Percentiles rank a stretch among this genome's conserved stretches.
phyloP scores from a whole-genome alignment of 176 grass and related monocot species.

The Lolium multiflorum region DNA sequence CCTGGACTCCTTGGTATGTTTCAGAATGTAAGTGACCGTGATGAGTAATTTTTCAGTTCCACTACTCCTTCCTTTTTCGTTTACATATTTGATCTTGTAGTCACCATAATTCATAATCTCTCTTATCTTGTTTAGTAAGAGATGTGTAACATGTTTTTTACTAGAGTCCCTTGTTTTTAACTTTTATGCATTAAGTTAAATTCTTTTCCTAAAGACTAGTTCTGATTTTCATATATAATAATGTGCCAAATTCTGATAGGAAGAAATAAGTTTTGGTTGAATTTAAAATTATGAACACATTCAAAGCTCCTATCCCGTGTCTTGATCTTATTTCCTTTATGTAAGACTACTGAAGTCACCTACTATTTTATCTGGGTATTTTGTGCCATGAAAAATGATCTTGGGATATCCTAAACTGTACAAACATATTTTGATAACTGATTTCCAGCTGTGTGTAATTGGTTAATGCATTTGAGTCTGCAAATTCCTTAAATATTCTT shows the following conservation, averaged over 20 bases:
- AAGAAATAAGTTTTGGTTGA: not conserved
- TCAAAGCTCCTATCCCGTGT: no score
- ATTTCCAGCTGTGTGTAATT: not conserved
- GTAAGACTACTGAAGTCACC: slow-evolving; percentile 3
- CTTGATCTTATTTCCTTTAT: not conserved
- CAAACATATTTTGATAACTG: not conserved
- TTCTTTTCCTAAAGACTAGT: not conserved
- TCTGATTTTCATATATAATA: not conserved
- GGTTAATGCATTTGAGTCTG: not conserved
- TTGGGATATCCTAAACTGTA: not conserved
- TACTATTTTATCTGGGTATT: no score
- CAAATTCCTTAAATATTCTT: not conserved
- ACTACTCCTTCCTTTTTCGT: not conserved
- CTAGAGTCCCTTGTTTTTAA: not conserved
- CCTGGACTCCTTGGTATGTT: slow-evolving; percentile 95
- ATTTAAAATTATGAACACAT: not conserved
- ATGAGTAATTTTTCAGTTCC: not conserved
- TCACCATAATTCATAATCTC: not conserved
- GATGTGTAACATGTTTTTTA: not conserved
- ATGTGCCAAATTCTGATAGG: slow-evolving; percentile 4
- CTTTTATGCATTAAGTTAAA: not conserved
- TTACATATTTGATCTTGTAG: not conserved
- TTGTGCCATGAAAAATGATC: not conserved
- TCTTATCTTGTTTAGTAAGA: not conserved
- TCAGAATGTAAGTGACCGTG: slow-evolving; percentile 70